Evolutionary conservation across 1,284 basidiomycete genomes (phyloP).

Genomic region (Ustilago cynodontis): DNA sequence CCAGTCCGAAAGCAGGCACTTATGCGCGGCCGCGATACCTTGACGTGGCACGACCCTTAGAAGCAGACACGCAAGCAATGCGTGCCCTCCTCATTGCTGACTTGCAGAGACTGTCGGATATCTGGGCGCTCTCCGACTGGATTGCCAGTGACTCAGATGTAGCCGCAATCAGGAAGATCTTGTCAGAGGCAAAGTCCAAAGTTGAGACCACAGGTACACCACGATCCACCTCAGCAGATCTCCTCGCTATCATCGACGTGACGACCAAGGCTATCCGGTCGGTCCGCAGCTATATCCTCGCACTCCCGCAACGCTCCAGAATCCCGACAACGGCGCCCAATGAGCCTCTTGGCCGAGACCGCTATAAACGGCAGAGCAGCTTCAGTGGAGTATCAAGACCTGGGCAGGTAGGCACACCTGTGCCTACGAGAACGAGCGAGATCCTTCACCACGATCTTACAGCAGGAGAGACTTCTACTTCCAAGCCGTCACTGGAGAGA

Average conservation of each 20-base stretch:
- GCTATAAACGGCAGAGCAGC: conserved; percentile 51
- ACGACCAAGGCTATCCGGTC: conserved; percentile 54
- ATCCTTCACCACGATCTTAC: conserved; percentile 18
- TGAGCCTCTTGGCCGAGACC: conserved; percentile 39
- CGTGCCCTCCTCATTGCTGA: conserved; percentile 23
- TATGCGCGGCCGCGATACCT: conserved; percentile 36
- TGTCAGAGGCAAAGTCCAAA: not conserved
- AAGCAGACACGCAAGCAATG: conserved; percentile 51
- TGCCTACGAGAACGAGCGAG: conserved; percentile 20
- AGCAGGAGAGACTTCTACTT: not conserved
- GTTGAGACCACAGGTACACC: not conserved
- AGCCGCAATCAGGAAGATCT: conserved; percentile 3
- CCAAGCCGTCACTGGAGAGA: not conserved
- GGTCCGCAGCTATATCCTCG: conserved; percentile 54
- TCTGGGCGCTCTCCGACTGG: conserved; percentile 27
- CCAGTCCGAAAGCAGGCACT: conserved; percentile 38
- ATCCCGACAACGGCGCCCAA: conserved; percentile 16
- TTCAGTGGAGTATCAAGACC: conserved; percentile 41
- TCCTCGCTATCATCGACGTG: conserved; percentile 32
- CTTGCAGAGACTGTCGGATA: conserved; percentile 15
- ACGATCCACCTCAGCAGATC: conserved; percentile 5
- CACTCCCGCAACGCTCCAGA: conserved; percentile 36
- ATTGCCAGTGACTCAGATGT: conserved; percentile 8
- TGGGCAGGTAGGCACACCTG: conserved; percentile 16
- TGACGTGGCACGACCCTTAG: conserved; percentile 44